Conservation (phyloP, 192 early-diverging fungal species). For the Radiomyces spectabilis region DNA sequence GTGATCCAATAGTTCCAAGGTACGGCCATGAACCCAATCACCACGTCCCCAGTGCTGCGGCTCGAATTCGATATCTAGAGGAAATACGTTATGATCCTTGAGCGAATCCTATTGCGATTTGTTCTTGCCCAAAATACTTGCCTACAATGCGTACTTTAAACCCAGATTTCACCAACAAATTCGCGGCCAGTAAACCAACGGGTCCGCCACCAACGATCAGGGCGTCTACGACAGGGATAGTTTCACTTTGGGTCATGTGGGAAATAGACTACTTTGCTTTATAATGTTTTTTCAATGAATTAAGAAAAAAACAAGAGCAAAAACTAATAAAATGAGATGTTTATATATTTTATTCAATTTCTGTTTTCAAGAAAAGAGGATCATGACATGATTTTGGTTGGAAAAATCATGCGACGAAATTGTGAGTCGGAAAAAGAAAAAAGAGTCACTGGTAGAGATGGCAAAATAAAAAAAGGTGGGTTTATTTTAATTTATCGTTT, state of each 20-base stretch:
- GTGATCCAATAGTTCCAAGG: constrained; percentile 15
- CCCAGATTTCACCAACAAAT: constrained; percentile 8
- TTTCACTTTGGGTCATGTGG: no score
- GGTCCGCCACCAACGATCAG: constrained; percentile 26
- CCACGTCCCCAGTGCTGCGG: constrained; percentile 26
- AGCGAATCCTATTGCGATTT: neutral
- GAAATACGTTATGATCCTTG: neutral
- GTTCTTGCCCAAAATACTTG: constrained; percentile 1
- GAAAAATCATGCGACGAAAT: no score
- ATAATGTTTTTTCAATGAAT: no score
- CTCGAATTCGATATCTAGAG: constrained; percentile 21
- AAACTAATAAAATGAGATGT: no score
- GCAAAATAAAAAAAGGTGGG: constrained; percentile 1
- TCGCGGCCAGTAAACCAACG: constrained; percentile 21
- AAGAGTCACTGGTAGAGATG: neutral
- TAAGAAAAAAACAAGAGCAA: no score
- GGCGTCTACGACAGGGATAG: constrained; percentile 16
- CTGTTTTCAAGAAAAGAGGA: no score
- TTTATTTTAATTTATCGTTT: constrained; percentile 7
- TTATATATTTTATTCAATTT: no score
- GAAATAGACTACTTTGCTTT: no score
- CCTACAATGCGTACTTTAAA: constrained; percentile 18
- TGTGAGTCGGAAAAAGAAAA: no score
- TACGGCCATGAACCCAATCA: constrained; percentile 23
- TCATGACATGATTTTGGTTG: no score